A percentile compares a stretch with the other conserved stretches of the same genome.
Conservation (phyloP, 129 eudicot genomes). For the Tagetes erecta region DNA sequence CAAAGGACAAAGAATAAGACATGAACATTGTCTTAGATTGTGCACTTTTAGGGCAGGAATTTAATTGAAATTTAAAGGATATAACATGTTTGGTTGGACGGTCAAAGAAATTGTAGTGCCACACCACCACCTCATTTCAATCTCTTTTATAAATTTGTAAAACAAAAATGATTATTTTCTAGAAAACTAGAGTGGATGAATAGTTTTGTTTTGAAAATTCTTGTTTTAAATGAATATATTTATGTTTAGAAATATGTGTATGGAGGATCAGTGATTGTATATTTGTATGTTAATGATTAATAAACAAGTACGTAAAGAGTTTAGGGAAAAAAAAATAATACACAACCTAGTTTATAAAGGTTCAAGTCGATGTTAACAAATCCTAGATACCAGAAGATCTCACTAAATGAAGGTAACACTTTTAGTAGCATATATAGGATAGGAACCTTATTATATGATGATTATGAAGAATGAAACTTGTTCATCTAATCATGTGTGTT, state of each 20-base stretch:
- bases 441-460: conserved; percentile 20
- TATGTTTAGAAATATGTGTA: too few relatives aligned
- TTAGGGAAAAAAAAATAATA: too few relatives aligned
- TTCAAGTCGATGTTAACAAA: too few relatives aligned
- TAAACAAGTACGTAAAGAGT: too few relatives aligned
- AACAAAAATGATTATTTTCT: not conserved
- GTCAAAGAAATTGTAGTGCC: not conserved
- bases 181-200: too few relatives aligned
- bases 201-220: not conserved
- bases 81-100: not conserved
- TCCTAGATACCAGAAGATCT: too few relatives aligned
- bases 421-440: conserved; percentile 22
- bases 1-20: conserved; percentile 8
- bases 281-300: too few relatives aligned
- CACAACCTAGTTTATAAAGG: too few relatives aligned
- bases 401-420: not conserved
- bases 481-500: conserved; percentile 16
- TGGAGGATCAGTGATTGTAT: too few relatives aligned
- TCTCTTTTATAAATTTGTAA: not conserved
- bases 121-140: not conserved
- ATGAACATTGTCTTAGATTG: conserved; percentile 6
- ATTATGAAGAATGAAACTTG: conserved; percentile 25
- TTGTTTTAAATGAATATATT: too few relatives aligned
- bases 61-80: not conserved
- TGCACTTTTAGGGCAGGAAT: conserved; percentile 1